A percentile compares a stretch with the other conserved stretches of the same genome.
These are phyloP conservation scores for Dipteronia sinensis DNA, from an alignment of 345 rosid species.

Conservation along the genomic window DNA sequence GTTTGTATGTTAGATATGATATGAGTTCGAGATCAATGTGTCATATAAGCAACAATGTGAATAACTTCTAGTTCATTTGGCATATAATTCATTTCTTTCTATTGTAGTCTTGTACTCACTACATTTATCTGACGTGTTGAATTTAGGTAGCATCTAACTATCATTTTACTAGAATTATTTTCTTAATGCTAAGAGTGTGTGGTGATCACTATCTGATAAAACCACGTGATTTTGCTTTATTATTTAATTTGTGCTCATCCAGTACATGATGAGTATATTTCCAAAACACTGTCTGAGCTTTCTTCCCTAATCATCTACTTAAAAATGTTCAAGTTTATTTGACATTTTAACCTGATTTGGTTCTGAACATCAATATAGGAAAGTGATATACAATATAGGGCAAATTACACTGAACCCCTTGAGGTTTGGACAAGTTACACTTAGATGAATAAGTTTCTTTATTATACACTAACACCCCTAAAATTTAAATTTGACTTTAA, in stretches of 20 bases:
- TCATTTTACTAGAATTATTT: background rate
- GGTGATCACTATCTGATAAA: background rate
- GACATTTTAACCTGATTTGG: background rate
- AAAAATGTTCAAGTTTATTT: background rate
- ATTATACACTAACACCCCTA: too few species aligned
- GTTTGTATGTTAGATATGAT: background rate
- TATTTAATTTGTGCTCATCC: background rate
- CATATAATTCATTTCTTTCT: background rate
- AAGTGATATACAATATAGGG: background rate
- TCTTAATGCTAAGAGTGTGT: background rate
- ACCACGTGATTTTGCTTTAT: background rate
- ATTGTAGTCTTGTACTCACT: background rate
- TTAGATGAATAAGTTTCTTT: too few species aligned
- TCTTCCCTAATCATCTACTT: background rate
- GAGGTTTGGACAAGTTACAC: too few species aligned
- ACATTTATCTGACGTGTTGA: background rate
- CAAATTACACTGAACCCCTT: too few species aligned
- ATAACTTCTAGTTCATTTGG: conserved; percentile 2
- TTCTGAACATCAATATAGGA: background rate
- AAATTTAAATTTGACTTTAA: too few species aligned
- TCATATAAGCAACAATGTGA: background rate
- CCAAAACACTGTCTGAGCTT: background rate
- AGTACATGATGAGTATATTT: background rate
- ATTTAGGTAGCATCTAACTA: background rate
- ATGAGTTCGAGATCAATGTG: background rate